A percentile compares a stretch with the other conserved stretches of the same genome.
Evolutionary conservation across 208 protist genomes (phyloP).

Genomic region (Leishmania gerbilli): DNA sequence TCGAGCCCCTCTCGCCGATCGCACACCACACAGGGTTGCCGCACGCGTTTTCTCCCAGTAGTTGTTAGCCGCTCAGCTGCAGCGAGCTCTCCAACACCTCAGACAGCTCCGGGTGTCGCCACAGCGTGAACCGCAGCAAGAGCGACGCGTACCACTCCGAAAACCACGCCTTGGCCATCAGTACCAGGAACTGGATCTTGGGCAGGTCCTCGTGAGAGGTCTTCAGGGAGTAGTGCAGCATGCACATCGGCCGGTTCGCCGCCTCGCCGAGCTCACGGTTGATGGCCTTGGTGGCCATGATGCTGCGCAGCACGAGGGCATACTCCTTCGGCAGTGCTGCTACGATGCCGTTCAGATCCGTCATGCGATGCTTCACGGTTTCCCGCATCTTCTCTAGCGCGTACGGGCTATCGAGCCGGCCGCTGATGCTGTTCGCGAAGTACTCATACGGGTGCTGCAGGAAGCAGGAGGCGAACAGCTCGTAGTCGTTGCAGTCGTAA

Average conservation of each 20-base stretch:
- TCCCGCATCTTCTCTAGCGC: conserved; percentile 71
- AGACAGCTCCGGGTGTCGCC: conserved; percentile 62
- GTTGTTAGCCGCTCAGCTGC: conserved; percentile 48
- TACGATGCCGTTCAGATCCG: conserved; percentile 80
- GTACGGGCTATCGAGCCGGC: conserved; percentile 36
- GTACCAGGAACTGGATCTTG: conserved; percentile 30
- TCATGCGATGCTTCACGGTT: conserved; percentile 73
- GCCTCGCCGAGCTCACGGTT: conserved; percentile 78
- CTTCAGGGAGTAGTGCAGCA: conserved; percentile 77
- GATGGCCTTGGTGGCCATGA: conserved; percentile 88
- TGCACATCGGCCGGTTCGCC: conserved; percentile 74
- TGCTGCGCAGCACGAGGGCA: conserved; percentile 85
- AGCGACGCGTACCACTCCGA: conserved; percentile 55
- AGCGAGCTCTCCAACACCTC: conserved; percentile 46
- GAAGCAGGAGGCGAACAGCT: conserved; percentile 85
- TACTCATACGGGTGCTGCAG: conserved; percentile 86
- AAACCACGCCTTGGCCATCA: conserved; percentile 62
- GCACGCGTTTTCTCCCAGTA: background rate
- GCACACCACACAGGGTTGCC: background rate
- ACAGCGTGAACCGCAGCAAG: conserved; percentile 54
- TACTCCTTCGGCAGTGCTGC: conserved; percentile 82
- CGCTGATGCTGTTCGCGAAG: conserved; percentile 31
- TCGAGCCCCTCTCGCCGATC: too few relatives aligned
- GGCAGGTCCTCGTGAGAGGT: conserved; percentile 48
- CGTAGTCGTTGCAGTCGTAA: conserved; percentile 77